Base-by-base conservation (phyloP, 345 rosid species). In the Linum tenue region DNA sequence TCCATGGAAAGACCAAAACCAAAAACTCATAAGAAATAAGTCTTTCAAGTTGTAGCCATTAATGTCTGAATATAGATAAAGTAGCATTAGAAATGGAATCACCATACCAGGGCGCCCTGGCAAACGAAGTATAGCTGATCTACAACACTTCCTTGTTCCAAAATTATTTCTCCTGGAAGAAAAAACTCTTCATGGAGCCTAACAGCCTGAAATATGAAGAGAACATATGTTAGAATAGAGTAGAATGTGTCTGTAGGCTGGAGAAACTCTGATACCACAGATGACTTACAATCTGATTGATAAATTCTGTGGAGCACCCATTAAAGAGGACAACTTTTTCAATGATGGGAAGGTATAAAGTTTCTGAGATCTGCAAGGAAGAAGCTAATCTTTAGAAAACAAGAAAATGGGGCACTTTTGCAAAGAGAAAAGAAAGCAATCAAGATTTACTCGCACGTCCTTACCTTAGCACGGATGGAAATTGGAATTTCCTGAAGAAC, bases 51-150 rank as follows among this genome's bases (percentile, higher is more conserved):
- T 9, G 53, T 9, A 48, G 62, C 22, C 14, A 65, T 22, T 4
- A 55, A 35, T 22, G 31, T 22, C 1, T 22, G 17, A 39, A 40
- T 37, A 55, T 1, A 15, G 37, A 16, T 37, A 39, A n/a, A 15
- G 9, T 1, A 53, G 14, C 11, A 39, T 8, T 31, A 11, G 35
- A 75, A 57, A 37, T 57, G 51, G 36, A 60, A 68, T 53, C 73
- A 17, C 8, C 37, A 8, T 88, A 95, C 99, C 95, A 95, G 78
- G 50, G 57, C 62, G 69, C 99, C 99, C 73, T 83, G 85, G 70
- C 97, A 91, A 48, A 95, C 85, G 76, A 95, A 91, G 76, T 89
- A 95, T 60, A 94, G 84, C 50, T 94, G 92, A 80, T 94, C 99
- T 37, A 88, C 95, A 5, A 81, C 96, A 59, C 77, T 83, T 60